Evolutionary conservation across 1,139 yeast genomes (phyloP), one percentile per base, ranked within the genome.

Genomic region (Zygoascus hellenicus): DNA sequence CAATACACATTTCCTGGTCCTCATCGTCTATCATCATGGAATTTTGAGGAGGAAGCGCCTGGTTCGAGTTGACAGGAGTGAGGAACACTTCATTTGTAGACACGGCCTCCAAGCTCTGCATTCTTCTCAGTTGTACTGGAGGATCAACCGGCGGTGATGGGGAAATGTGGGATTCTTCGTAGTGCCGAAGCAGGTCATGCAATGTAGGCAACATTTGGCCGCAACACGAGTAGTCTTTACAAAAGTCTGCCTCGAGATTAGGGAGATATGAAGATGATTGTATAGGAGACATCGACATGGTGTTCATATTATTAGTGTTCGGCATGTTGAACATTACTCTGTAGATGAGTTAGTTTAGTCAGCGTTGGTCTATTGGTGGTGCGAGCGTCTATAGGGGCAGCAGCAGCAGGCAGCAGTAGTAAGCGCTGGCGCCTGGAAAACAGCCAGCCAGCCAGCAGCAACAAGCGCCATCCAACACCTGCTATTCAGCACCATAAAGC

Each of bases 221-320:
- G 70, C 98, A 92, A 66, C 98, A 92, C 50, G 90, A 81, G 67
- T 92, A 92, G 69, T 92, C 98, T 65, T 86, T 87, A 66, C 98
- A 92, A 67, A 90, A 92, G 65, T 90, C 90, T 9, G 96, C 96
- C 67, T 92, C 98, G 52, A 92, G 72, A 60, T 87, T 86, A 13
- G 97, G 97, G 55, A 90, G 73, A 64, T 88, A 89, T 3, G 92
- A 80, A 7, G 90, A 78, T 36, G 72, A 66, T 62, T 80, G 80
- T 44, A 72, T 68, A 39, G 89, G 83, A 44, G 89, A 62, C 65
- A 61, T 62, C 53, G 64, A 54, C 47, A 61, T 55, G 13, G 58
- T 60, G 47, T 65, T 68, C 58, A 68, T 67, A 62, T 68, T 43
- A 45, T 42, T 41, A 48, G 42, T 45, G 36, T 36, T 45, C 43